phyloP scores from a whole-genome alignment of 495 filamentous ascomycete genomes.

The Hapsidospora chrysogenum region DNA sequence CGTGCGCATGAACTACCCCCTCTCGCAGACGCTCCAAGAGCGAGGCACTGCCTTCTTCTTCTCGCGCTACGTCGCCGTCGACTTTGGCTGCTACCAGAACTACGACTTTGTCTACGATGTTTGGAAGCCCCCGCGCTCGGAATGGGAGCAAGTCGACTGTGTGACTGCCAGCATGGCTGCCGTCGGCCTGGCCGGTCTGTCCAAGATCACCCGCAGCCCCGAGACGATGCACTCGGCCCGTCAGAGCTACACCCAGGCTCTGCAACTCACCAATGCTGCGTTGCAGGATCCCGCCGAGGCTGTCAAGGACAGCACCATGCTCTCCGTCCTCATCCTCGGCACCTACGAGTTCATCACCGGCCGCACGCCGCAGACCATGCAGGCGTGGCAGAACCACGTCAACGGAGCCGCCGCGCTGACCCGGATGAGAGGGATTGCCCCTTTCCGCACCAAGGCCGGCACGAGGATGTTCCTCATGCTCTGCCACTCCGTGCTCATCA shows the following conservation, averaged over 20 bases:
- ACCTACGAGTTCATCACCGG: conserved; percentile 38
- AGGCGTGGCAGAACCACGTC: conserved; percentile 42
- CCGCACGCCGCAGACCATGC: conserved; percentile 23
- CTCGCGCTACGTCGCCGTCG: conserved; percentile 17
- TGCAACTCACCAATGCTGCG: conserved; percentile 33
- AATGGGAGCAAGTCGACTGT: conserved; percentile 10
- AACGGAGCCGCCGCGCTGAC: conserved; percentile 40
- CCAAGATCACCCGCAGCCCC: conserved; percentile 19
- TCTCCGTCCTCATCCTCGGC: conserved; percentile 43
- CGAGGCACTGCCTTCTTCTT: conserved; percentile 22
- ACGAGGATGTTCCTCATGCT: conserved; percentile 40
- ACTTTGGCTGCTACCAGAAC: conserved; percentile 19
- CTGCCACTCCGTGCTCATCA: conserved; percentile 25
- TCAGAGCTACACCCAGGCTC: conserved; percentile 28
- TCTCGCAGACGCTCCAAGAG: conserved; percentile 15
- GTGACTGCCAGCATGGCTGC: conserved; percentile 28
- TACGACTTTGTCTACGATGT: conserved; percentile 24
- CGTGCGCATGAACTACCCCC: conserved; percentile 10
- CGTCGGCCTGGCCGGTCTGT: conserved; percentile 30
- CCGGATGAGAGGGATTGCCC: conserved; percentile 35
- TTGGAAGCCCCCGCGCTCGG: conserved; percentile 13
- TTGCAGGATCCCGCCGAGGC: conserved; percentile 35
- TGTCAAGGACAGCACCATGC: conserved; percentile 43
- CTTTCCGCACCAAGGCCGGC: conserved; percentile 38
- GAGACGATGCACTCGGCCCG: conserved; percentile 25